Evolutionary conservation across 2,329 filamentous ascomycete genomes (phyloP), one percentile per base, ranked within the genome.

Genomic region (Eurotiales sp.): DNA sequence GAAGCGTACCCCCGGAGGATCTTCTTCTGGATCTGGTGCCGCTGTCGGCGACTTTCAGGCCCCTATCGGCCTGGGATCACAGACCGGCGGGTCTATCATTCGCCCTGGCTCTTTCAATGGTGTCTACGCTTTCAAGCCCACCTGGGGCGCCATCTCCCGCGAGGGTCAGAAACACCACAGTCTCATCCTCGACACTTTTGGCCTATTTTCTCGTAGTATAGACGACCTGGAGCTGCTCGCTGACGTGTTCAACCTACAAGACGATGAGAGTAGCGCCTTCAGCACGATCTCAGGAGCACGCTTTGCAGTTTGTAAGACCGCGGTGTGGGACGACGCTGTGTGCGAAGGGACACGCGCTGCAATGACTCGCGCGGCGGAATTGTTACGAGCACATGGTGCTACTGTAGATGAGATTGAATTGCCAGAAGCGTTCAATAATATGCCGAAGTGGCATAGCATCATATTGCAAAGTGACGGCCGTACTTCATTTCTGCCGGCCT

Each of bases 61-160:
- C 0, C 81, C 83, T 0, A 59, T 87, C 10, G 77, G 70, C 0
- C 67, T 88, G 0, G 85, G 83, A 0, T 85, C 84, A 0, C 84
- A 88, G 60, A 88, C 84, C 0, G 81, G 79, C 2, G 85, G 85
- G 0, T 84, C 80, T 53, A 80, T 74, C 0, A 80, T 88, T 40
- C 77, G 84, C 0, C 85, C 85, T 0, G 84, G 73, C 0, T 82
- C 82, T 0, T 88, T 80, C 67, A 85, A 81, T 54, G 84, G 84
- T 5, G 72, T 83, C 4, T 87, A 82, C 51, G 83, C 75, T 0
- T 70, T 86, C 50, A 87, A 87, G 61, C 83, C 84, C 2, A 87
- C 83, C 0, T 86, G 82, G 81, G 79, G 79, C 50, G 68, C 80
- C 0, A 77, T 87, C 29, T 82, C 78, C 0, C 72, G 81, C 0